These are phyloP conservation scores for Scedosporium minutisporum DNA, from an alignment of 2,329 filamentous ascomycete species.

Conservation along the genomic window DNA sequence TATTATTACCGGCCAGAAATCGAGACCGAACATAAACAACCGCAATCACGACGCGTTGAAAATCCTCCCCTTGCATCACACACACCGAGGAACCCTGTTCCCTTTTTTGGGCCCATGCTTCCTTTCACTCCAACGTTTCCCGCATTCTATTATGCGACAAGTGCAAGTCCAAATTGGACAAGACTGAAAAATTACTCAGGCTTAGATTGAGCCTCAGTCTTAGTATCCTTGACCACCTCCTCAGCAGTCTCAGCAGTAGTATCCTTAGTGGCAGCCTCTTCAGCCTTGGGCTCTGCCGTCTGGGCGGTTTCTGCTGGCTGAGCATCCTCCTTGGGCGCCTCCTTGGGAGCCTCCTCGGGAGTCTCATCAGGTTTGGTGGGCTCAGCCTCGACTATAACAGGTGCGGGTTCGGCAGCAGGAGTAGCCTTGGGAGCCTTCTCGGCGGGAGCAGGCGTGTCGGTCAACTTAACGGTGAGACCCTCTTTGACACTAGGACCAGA, in stretches of 20 bases:
- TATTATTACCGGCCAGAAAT: conserved; percentile 3
- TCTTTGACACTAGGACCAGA: conserved; percentile 41
- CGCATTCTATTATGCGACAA: too few relatives aligned
- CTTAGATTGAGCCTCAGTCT: not conserved
- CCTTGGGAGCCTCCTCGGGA: conserved; percentile 13
- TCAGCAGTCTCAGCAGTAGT: not conserved
- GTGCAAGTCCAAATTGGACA: too few relatives aligned
- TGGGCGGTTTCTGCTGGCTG: not conserved
- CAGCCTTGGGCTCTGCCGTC: conserved; percentile 6
- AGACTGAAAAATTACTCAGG: not conserved
- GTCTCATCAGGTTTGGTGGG: conserved; percentile 4
- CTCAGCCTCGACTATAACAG: conserved; percentile 1
- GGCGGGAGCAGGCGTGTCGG: conserved; percentile 9
- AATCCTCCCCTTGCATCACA: not conserved
- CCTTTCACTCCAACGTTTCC: too few relatives aligned
- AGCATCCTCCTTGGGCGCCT: conserved; percentile 12
- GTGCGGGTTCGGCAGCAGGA: conserved; percentile 8
- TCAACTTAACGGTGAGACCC: conserved; percentile 21
- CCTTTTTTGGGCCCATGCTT: not conserved
- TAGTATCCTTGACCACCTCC: not conserved
- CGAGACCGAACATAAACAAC: not conserved
- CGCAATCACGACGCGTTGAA: not conserved
- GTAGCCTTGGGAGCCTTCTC: conserved; percentile 7
- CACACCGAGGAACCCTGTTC: not conserved
- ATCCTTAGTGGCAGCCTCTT: not conserved